phyloP scores from a whole-genome alignment of 495 filamentous ascomycete species.

The Penicillium silybi region DNA sequence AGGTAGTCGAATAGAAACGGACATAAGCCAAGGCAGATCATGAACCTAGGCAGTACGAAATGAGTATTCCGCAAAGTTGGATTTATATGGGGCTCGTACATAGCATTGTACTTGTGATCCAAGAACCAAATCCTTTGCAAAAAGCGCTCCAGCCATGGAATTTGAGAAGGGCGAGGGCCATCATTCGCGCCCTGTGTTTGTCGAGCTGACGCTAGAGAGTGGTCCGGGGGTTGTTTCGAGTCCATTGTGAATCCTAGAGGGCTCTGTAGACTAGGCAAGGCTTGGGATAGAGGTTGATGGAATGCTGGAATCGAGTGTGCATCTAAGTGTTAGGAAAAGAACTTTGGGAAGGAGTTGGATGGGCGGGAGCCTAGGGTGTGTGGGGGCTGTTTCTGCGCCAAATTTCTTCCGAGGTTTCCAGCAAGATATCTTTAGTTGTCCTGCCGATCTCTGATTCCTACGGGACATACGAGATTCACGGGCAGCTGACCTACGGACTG shows the following conservation, averaged over 20 bases:
- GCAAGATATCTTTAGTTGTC: too few relatives aligned
- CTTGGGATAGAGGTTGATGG: background rate
- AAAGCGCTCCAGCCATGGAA: slow-evolving; percentile 4
- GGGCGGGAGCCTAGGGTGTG: too few relatives aligned
- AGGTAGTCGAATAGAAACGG: slow-evolving; percentile 2
- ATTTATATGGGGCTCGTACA: background rate
- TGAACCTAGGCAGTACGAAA: background rate
- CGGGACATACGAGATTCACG: too few relatives aligned
- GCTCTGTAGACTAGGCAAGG: slow-evolving; percentile 1
- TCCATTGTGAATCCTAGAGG: background rate
- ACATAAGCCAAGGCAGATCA: slow-evolving; percentile 1
- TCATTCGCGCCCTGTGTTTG: background rate
- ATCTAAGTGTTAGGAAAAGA: background rate
- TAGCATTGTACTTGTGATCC: slow-evolving; percentile 2
- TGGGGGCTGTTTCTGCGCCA: too few relatives aligned
- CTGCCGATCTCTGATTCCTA: too few relatives aligned
- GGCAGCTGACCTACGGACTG: too few relatives aligned
- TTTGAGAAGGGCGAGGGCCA: background rate
- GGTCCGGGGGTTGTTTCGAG: background rate
- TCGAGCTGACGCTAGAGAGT: background rate
- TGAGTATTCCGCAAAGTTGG: background rate
- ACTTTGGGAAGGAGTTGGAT: background rate
- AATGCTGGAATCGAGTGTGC: background rate
- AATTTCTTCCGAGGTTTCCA: too few relatives aligned
- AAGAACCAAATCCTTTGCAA: slow-evolving; percentile 1